Conservation (phyloP, 495 filamentous ascomycete species). For the Amphirosellinia nigrospora region DNA sequence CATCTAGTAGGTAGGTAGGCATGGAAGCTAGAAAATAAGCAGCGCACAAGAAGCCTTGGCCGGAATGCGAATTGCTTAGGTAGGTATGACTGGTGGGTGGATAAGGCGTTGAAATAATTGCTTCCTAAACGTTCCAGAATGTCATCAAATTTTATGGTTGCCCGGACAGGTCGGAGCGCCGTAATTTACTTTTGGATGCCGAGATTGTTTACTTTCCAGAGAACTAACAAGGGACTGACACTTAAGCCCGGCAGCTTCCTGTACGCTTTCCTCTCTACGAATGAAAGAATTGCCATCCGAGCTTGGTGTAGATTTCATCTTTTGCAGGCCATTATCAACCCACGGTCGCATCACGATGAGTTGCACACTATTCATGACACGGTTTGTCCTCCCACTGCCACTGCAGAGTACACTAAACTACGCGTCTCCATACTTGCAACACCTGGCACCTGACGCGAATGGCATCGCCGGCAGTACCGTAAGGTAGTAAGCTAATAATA, state of each 20-base stretch:
- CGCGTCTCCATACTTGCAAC: conserved; percentile 17
- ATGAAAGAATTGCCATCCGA: not conserved
- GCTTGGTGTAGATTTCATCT: not conserved
- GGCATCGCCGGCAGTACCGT: not conserved
- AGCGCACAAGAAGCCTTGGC: not conserved
- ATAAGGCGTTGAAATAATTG: conserved; percentile 3
- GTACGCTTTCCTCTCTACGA: not conserved
- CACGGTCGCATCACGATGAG: not conserved
- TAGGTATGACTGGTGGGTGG: not conserved
- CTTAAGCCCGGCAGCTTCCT: not conserved
- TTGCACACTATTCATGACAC: not conserved
- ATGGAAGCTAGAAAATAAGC: not conserved
- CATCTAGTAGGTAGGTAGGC: not conserved
- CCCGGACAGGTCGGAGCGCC: conserved; percentile 28
- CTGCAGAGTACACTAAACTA: not conserved
- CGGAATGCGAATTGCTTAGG: too few species aligned
- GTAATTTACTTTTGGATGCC: conserved; percentile 23
- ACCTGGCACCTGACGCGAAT: not conserved
- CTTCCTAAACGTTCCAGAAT: conserved; percentile 21
- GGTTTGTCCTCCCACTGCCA: conserved; percentile 3
- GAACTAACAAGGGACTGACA: not conserved
- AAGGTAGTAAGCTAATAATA: conserved; percentile 18
- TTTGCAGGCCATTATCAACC: not conserved
- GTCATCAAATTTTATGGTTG: conserved; percentile 36
- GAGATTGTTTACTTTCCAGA: conserved; percentile 25